Conservation (phyloP, 2,329 filamentous ascomycete species). For the Ceratocystis lukuohia region DNA sequence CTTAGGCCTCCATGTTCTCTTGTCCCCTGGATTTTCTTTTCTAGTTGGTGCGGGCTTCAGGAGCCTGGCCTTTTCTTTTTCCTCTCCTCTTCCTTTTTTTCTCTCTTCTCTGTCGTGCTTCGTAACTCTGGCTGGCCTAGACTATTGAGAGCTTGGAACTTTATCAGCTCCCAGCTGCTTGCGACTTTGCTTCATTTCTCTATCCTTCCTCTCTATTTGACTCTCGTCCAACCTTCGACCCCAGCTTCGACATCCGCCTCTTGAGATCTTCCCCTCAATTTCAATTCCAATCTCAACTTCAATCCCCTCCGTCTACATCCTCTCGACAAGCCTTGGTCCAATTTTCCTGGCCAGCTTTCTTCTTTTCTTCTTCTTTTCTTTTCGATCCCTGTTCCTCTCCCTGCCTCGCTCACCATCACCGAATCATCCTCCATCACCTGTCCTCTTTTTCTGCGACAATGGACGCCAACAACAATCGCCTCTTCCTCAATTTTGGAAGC, state of each 20-base stretch:
- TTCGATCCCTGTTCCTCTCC: background rate
- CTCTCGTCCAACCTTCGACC: background rate
- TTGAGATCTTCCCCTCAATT: background rate
- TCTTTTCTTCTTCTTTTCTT: background rate
- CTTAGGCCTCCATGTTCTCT: background rate
- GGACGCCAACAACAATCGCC: slow-evolving; percentile 46
- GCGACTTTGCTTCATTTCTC: slow-evolving; percentile 4
- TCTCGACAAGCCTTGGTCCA: slow-evolving; percentile 4
- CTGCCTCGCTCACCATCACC: background rate
- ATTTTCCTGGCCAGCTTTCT: background rate
- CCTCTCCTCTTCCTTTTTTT: slow-evolving; percentile 8
- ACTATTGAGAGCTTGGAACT: background rate
- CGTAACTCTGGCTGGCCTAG: slow-evolving; percentile 1
- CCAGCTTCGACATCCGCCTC: slow-evolving; percentile 1
- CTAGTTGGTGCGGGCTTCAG: slow-evolving; percentile 3
- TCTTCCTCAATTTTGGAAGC: slow-evolving; percentile 54
- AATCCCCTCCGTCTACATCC: background rate
- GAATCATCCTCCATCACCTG: background rate
- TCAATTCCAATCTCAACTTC: background rate
- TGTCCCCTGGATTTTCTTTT: slow-evolving; percentile 2
- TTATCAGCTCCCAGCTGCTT: background rate
- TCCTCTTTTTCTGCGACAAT: slow-evolving; percentile 28
- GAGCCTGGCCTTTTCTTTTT: slow-evolving; percentile 13
- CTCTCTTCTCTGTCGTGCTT: background rate
- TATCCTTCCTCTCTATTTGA: background rate